phyloP scores from a whole-genome alignment of 371 early-diverging fungal genomes.

The Quaeritorhiza haematococci region DNA sequence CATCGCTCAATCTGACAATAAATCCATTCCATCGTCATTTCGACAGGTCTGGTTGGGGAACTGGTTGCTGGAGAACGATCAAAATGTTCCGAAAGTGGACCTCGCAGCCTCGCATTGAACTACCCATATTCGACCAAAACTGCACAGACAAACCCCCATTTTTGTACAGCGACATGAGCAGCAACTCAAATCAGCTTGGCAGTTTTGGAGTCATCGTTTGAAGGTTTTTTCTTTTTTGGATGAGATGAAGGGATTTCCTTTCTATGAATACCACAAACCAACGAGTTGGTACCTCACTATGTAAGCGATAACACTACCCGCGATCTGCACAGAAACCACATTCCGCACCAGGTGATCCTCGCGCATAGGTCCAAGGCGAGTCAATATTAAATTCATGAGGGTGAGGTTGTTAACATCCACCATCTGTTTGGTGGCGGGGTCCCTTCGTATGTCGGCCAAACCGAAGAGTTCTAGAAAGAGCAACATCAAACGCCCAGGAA shows the following conservation, averaged over 20 bases:
- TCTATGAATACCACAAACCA: constrained; percentile 25
- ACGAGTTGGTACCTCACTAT: constrained; percentile 71
- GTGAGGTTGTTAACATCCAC: constrained; percentile 80
- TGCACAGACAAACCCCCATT: too few species aligned
- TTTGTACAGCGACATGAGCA: too few species aligned
- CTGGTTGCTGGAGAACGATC: constrained; percentile 51
- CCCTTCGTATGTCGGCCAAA: constrained; percentile 24
- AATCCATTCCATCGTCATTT: neutral
- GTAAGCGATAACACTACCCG: constrained; percentile 65
- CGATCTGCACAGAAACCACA: constrained; percentile 60
- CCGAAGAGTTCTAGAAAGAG: constrained; percentile 27
- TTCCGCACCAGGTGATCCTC: constrained; percentile 61
- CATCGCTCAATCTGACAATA: neutral
- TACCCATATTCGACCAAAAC: too few species aligned
- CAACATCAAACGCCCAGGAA: constrained; percentile 27
- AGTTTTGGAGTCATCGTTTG: too few species aligned
- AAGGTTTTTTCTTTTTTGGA: too few species aligned
- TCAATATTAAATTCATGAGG: constrained; percentile 80
- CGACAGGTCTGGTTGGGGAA: constrained; percentile 51
- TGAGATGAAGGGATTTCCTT: too few species aligned
- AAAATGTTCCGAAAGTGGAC: constrained; percentile 40
- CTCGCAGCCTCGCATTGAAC: too few species aligned
- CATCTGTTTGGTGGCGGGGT: constrained; percentile 14
- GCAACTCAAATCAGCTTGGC: too few species aligned
- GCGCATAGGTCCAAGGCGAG: constrained; percentile 65